Base-by-base conservation (phyloP, 2,329 filamentous ascomycete genomes). In the Verticillium nubilum region DNA sequence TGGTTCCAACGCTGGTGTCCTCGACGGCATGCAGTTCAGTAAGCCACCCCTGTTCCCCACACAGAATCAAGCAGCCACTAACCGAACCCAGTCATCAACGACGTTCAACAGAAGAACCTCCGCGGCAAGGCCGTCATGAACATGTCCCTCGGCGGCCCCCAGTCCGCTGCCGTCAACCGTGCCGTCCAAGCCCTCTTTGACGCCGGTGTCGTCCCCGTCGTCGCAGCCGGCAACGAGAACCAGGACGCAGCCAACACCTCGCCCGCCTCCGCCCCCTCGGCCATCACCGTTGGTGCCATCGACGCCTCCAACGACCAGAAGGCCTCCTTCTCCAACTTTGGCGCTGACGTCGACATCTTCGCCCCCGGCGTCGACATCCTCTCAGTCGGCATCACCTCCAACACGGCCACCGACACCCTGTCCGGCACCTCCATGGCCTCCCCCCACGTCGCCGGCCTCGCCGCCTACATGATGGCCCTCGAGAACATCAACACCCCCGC, bases 401-500 rank as follows among this genome's bases (percentile, higher is more conserved):
- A 81, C 66, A 80, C 72, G 23, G 78, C 72, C 62, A 78, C 74
- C 56, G 71, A 71, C 35, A 70, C 69, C 19, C 73, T 85, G 54
- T 82, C 77, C 65, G 83, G 83, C 57, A 85, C 83, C 62, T 82
- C 80, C 62, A 89, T 88, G 86, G 86, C 88, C 27, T 81, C 81
- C 13, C 88, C 88, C 1, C 87, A 90, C 69, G 80, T 90, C 58
- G 81, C 85, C 54, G 88, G 88, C 54, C 76, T 91, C 3, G 86
- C 85, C 15, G 86, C 86, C 28, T 91, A 90, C 72, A 74, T 91
- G 31, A 86, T 90, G 76, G 67, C 74, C 57, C 77, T 86, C 58
- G 81, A 85, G 73, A 67, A 71, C 58, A 70, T 86, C 62, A 76
- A 71, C 7, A 72, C 73, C 55, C 75, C 81, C 26, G 72, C 69